Evolutionary conservation across 78 protist species (phyloP).

Genomic region (Pelomyxa schiedti): DNA sequence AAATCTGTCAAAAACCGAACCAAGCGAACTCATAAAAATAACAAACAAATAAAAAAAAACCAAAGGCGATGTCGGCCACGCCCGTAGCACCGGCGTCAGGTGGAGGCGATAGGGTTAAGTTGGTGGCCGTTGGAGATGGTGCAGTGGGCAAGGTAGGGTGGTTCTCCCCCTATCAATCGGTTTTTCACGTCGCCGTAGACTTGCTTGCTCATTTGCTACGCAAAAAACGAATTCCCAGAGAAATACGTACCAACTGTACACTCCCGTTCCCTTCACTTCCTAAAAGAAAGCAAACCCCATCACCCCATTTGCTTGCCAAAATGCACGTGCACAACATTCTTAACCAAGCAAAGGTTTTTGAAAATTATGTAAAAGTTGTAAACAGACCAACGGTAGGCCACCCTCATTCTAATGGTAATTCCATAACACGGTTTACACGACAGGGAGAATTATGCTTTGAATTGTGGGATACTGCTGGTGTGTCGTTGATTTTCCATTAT

Average conservation of each 20-base stretch:
- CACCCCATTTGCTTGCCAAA: background rate
- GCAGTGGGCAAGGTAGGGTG: background rate
- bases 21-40: too few species aligned
- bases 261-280: background rate
- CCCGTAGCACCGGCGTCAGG: too few species aligned
- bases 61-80: too few species aligned
- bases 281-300: background rate
- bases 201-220: constrained; percentile 1
- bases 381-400: background rate
- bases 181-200: background rate
- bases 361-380: background rate
- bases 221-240: background rate
- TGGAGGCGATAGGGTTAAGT: too few species aligned
- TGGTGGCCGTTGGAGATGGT: constrained; percentile 6
- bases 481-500: background rate
- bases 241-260: constrained; percentile 7
- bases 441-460: background rate
- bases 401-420: background rate
- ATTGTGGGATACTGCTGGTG: background rate
- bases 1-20: too few species aligned
- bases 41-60: too few species aligned
- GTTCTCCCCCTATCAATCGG: background rate
- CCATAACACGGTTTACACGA: background rate
- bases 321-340: too few species aligned
- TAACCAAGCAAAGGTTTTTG: background rate